These are phyloP conservation scores for Pilobolus umbonatus DNA, from an alignment of 192 early-diverging fungal species.

Conservation along the genomic window DNA sequence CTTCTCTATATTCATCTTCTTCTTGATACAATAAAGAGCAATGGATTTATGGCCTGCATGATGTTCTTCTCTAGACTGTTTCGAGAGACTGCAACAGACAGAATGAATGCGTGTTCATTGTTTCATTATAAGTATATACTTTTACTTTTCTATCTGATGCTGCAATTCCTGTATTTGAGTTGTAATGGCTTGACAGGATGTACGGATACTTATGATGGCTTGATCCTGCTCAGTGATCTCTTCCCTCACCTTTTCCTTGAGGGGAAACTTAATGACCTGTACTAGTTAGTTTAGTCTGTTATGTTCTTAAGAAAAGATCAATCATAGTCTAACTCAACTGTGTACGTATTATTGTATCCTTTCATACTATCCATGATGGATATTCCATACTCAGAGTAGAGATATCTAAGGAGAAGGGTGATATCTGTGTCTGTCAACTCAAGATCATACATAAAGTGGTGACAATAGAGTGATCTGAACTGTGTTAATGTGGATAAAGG, in stretches of 20 bases:
- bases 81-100: background rate
- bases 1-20: slow-evolving; percentile 44
- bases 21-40: slow-evolving; percentile 51
- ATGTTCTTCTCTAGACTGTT: slow-evolving; percentile 12
- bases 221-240: slow-evolving; percentile 52
- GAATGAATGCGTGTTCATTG: no score
- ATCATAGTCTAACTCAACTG: no score
- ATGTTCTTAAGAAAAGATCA: background rate
- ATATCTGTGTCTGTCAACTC: slow-evolving; percentile 29
- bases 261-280: slow-evolving; percentile 23
- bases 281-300: background rate
- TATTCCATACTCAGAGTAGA: slow-evolving; percentile 18
- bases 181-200: slow-evolving; percentile 44
- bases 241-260: background rate
- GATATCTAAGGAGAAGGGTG: slow-evolving; percentile 24
- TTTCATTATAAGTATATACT: no score
- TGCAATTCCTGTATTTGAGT: slow-evolving; percentile 57
- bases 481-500: slow-evolving; percentile 10
- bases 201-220: slow-evolving; percentile 52
- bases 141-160: slow-evolving; percentile 46
- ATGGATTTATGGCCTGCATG: slow-evolving; percentile 36
- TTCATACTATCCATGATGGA: slow-evolving; percentile 12
- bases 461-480: slow-evolving; percentile 1
- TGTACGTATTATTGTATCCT: slow-evolving; percentile 16
- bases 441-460: background rate